phyloP scores from a whole-genome alignment of 306 rosid genomes.

The Acacia acuminata region DNA sequence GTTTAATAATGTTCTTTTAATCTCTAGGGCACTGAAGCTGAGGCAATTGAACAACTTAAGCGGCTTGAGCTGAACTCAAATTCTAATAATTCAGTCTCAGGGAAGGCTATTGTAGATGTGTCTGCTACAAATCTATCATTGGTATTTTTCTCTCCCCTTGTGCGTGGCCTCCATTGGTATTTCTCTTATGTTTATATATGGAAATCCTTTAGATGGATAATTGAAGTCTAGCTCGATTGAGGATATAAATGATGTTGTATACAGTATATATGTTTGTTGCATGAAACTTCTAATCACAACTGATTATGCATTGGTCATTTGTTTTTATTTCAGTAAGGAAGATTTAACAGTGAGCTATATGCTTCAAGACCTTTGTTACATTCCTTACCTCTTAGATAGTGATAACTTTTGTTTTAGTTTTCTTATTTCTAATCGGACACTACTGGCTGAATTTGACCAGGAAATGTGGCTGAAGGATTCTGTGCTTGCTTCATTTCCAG shows the following conservation, averaged over 20 bases:
- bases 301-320: neutral
- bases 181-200: conserved; percentile 28
- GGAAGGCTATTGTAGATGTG: conserved; percentile 67
- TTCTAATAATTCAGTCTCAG: conserved; percentile 55
- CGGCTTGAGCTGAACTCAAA: conserved; percentile 66
- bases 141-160: conserved; percentile 41
- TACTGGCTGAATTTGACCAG: conserved; percentile 66
- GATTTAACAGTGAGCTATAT: conserved; percentile 6
- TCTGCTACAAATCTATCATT: conserved; percentile 60
- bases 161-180: neutral
- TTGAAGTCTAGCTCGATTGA: conserved; percentile 23
- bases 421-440: conserved; percentile 47
- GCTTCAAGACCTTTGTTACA: conserved; percentile 32
- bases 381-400: conserved; percentile 25
- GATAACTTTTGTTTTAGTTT: conserved; percentile 32
- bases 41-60: conserved; percentile 77
- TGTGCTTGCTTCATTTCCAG: conserved; percentile 74
- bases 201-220: conserved; percentile 25
- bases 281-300: neutral
- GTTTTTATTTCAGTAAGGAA: neutral
- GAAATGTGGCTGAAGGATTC: conserved; percentile 92
- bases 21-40: conserved; percentile 75
- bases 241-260: neutral
- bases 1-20: conserved; percentile 32
- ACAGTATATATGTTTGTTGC: neutral